phyloP scores from a whole-genome alignment of 345 rosid species.

The Eucalyptus pauciflora region DNA sequence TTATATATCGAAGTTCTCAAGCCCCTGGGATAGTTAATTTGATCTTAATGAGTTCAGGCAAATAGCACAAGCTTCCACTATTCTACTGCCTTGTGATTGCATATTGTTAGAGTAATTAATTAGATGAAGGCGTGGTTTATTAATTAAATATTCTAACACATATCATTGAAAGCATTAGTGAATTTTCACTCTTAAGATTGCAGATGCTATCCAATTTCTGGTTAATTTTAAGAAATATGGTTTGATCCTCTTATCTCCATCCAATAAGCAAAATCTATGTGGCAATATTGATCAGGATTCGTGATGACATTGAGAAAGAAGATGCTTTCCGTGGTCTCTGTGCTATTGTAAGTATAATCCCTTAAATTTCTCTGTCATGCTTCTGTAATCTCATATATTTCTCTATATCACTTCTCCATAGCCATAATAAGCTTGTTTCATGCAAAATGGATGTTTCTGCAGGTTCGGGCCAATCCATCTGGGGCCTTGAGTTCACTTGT shows the following conservation, averaged over 20 bases:
- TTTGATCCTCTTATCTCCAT: background rate
- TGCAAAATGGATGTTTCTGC: background rate
- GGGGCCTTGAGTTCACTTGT: slow-evolving; percentile 87
- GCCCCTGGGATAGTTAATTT: background rate
- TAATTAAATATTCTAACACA: too few species aligned
- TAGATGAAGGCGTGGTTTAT: too few species aligned
- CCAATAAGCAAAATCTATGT: background rate
- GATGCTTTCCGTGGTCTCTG: slow-evolving; percentile 97
- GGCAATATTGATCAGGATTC: slow-evolving; percentile 46
- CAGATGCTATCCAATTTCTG: background rate
- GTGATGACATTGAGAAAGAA: slow-evolving; percentile 95
- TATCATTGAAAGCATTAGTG: background rate
- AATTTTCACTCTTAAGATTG: background rate
- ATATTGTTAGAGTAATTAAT: too few species aligned
- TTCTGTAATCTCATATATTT: background rate
- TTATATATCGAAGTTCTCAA: background rate
- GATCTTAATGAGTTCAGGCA: background rate
- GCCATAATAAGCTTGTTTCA: background rate
- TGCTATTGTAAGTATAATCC: slow-evolving; percentile 58
- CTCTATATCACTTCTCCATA: background rate
- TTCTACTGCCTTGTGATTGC: background rate
- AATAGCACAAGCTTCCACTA: background rate
- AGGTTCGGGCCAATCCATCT: slow-evolving; percentile 89
- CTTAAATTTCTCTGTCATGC: background rate
- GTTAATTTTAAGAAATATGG: background rate